Evolutionary conservation across 2,329 filamentous ascomycete species (phyloP).

Genomic region (Pseudopyricularia javanii): DNA sequence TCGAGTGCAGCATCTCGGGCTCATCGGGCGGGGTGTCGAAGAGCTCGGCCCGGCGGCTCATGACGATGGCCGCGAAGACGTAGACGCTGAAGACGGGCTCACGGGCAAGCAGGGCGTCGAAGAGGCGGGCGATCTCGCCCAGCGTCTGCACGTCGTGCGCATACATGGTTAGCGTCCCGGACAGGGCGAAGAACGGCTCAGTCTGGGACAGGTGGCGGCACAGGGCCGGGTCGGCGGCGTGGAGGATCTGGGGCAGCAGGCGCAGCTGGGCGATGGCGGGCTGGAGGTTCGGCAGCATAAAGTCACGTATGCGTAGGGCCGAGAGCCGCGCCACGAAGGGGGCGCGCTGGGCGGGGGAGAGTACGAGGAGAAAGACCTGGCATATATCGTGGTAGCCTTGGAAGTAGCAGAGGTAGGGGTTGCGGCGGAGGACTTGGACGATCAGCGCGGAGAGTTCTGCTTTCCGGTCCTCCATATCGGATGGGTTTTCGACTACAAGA

Average conservation of each 20-base stretch:
- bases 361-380: conserved; percentile 82
- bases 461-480: conserved; percentile 60
- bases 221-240: conserved; percentile 57
- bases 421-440: conserved; percentile 61
- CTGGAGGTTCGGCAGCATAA: conserved; percentile 82
- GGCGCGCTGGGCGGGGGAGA: conserved; percentile 50
- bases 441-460: conserved; percentile 70
- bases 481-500: conserved; percentile 50
- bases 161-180: conserved; percentile 91
- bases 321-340: conserved; percentile 69
- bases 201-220: conserved; percentile 63
- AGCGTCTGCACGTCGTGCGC: conserved; percentile 92
- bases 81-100: conserved; percentile 87
- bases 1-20: conserved; percentile 83
- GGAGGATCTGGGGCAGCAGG: conserved; percentile 72
- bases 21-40: conserved; percentile 72
- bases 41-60: conserved; percentile 72
- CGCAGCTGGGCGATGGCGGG: conserved; percentile 77
- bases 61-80: conserved; percentile 78
- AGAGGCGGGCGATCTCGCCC: conserved; percentile 75
- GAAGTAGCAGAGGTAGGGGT: conserved; percentile 86
- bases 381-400: conserved; percentile 98
- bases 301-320: conserved; percentile 83
- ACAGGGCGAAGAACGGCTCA: conserved; percentile 83
- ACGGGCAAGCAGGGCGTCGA: conserved; percentile 79